Conservation (phyloP, 192 early-diverging fungal species). For the Coemansia sp. region DNA sequence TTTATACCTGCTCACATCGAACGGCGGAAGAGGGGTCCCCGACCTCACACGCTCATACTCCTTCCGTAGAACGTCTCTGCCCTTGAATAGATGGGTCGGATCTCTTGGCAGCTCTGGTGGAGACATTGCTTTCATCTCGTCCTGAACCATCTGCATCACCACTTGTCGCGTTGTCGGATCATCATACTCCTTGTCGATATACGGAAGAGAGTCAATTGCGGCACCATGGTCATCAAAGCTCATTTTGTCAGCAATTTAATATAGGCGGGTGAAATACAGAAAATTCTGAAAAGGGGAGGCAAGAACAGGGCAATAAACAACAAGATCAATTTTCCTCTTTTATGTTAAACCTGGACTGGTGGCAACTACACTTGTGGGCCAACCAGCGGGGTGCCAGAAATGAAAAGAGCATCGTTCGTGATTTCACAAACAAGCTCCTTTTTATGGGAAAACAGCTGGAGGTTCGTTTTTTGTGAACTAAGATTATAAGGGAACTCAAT, state of each 20-base stretch:
- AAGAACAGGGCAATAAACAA: not conserved
- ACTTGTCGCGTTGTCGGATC: constrained; percentile 26
- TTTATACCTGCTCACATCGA: constrained; percentile 45
- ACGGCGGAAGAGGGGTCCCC: constrained; percentile 24
- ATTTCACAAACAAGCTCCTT: no score
- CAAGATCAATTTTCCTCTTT: no score
- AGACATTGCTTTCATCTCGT: constrained; percentile 40
- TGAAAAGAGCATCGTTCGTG: no score
- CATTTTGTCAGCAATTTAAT: not conserved
- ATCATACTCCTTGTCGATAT: constrained; percentile 54
- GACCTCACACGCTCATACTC: constrained; percentile 48
- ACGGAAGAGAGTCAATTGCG: constrained; percentile 36
- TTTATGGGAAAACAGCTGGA: no score
- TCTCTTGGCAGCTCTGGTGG: constrained; percentile 34
- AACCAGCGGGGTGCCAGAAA: no score
- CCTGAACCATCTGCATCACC: constrained; percentile 32
- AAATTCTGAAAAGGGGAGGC: not conserved
- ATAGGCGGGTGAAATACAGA: no score
- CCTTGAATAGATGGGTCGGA: constrained; percentile 30
- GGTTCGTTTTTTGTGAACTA: no score
- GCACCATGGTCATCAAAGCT: not conserved
- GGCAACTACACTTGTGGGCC: no score
- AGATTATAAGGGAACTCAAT: not conserved
- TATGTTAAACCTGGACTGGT: no score
- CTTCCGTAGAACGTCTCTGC: constrained; percentile 33